Evolutionary conservation across 495 filamentous ascomycete species (phyloP), one percentile per base, ranked within the genome.

Genomic region (Astrothelium subdiscretum): DNA sequence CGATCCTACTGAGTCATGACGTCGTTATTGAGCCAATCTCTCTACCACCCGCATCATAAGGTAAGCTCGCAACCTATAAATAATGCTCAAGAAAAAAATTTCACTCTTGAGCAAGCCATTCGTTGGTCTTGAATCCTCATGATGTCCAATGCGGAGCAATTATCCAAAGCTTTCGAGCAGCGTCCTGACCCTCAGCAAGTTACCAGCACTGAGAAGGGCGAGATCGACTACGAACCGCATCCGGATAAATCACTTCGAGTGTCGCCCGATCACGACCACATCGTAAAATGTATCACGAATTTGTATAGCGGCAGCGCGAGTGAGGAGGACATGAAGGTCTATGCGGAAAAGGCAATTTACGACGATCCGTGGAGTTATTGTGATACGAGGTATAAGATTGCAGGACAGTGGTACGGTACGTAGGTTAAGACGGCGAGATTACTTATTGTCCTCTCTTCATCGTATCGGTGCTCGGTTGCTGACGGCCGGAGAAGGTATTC

Each of bases 351-450:
- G 52, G 69, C 78, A 4, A 65, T 80, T 43, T 80, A 80, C 58
- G 78, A 80, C 62, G 78, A 80, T 65, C 74, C 76, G 0, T 80
- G 74, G 70, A 78, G 75, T 62, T 80, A 74, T 64, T 80, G 77
- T 63, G 77, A 80, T 68, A 77, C 74, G 0, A 69, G 78, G 57
- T 79, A 77, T 61, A 79, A 78, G 62, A 78, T 79, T 66, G 76
- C 77, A 20, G 76, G 78, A 27, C 77, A 80, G 66, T 80, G 78
- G 76, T 80, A 75, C 63, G 77, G 78, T 70, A 58, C 12, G 69
- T 69, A 8, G 6, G 8, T 11, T 15, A 24, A 57, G 22, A 64
- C 22, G 27, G n/a, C 11, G 32, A n/a, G 32, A n/a, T 22, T 60
- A n/a, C 20, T 54, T 4, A 31, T 22, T 60, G 8, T n/a, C 18